Conservation (phyloP, 768 basidiomycete genomes). For the Lepiota brunneoincarnata region DNA sequence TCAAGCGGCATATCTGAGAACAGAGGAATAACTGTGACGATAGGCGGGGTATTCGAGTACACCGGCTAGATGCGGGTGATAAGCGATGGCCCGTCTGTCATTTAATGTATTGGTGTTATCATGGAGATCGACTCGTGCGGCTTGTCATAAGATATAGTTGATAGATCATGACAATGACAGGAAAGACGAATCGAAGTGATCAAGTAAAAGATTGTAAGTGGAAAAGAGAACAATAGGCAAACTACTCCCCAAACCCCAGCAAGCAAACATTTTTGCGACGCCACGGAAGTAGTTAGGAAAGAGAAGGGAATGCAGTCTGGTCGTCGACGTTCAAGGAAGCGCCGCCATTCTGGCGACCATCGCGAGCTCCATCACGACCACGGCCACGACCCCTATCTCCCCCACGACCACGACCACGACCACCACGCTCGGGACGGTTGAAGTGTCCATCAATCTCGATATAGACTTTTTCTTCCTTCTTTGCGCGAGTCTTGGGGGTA, state of each 20-base stretch:
- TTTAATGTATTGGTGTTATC: not conserved
- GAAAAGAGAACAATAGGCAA: conserved; percentile 1
- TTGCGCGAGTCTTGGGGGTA: conserved; percentile 61
- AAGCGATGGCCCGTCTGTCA: not conserved
- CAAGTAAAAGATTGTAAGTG: not conserved
- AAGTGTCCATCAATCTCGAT: conserved; percentile 92
- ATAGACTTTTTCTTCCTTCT: conserved; percentile 90
- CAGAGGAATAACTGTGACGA: not conserved
- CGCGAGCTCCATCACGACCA: conserved; percentile 44
- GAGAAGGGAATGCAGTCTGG: conserved; percentile 85
- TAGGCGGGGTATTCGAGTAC: not conserved
- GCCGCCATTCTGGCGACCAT: conserved; percentile 40
- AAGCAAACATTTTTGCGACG: conserved; percentile 1
- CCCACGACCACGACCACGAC: conserved; percentile 48
- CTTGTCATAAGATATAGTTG: conserved; percentile 3
- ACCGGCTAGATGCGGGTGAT: conserved; percentile 3
- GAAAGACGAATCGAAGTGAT: conserved; percentile 2
- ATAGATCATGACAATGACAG: conserved; percentile 16
- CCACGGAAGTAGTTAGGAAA: conserved; percentile 42
- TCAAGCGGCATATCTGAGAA: conserved; percentile 41
- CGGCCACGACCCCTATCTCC: conserved; percentile 45
- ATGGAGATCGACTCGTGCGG: not conserved
- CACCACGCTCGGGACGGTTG: conserved; percentile 74
- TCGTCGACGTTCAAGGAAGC: conserved; percentile 71
- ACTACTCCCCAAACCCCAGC: conserved; percentile 4